phyloP scores from a whole-genome alignment of 2,329 filamentous ascomycete genomes.

The Colletotrichum destructivum region DNA sequence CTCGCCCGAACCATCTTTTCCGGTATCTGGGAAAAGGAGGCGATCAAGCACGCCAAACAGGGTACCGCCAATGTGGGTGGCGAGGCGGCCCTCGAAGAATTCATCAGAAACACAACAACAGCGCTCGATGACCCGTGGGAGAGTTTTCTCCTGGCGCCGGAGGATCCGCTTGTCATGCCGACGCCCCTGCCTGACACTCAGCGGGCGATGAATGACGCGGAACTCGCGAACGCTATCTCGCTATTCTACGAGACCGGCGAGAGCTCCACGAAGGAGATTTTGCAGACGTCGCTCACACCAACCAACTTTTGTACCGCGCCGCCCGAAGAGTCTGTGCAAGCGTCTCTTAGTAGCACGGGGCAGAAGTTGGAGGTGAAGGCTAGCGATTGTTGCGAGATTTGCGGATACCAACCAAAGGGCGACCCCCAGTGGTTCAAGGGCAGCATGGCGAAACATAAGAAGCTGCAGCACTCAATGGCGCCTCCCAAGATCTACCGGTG shows the following conservation, averaged over 20 bases:
- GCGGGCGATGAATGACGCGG: background rate
- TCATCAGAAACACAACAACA: constrained; percentile 38
- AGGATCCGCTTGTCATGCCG: background rate
- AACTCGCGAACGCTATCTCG: background rate
- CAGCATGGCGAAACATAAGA: constrained; percentile 72
- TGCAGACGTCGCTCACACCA: background rate
- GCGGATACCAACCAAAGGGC: constrained; percentile 69
- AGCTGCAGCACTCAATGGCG: constrained; percentile 65
- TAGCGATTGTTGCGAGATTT: constrained; percentile 64
- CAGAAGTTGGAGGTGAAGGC: constrained; percentile 61
- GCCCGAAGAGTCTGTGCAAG: constrained; percentile 2
- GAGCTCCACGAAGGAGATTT: background rate
- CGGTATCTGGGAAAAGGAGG: constrained; percentile 42
- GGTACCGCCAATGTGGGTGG: background rate
- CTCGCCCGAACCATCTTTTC: constrained; percentile 59
- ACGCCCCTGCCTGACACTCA: background rate
- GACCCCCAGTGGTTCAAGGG: constrained; percentile 72
- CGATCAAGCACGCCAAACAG: background rate
- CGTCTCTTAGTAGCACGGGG: constrained; percentile 22
- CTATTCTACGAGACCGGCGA: constrained; percentile 1
- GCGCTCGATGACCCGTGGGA: constrained; percentile 15
- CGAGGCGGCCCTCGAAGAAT: constrained; percentile 36
- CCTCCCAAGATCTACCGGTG: constrained; percentile 68
- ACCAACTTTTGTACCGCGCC: background rate
- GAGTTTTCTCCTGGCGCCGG: constrained; percentile 2